Conservation (phyloP, 306 rosid genomes). For the Canavalia ensiformis region DNA sequence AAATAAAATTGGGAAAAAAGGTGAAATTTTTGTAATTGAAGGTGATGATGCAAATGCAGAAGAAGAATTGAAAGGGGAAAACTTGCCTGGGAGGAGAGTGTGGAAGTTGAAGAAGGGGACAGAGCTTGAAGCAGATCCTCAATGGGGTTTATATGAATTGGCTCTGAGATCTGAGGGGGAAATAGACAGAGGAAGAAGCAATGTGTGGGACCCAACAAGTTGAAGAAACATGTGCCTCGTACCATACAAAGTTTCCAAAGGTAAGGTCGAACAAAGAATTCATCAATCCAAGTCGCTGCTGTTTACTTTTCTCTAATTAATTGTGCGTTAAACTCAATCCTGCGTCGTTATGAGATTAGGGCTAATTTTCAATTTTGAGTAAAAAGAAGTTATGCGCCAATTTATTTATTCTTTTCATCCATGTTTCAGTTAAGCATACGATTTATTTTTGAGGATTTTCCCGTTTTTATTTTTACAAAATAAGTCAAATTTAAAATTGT, state of each 20-base stretch:
- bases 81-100: constrained; percentile 38
- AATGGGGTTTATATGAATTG: constrained; percentile 38
- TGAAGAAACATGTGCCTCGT: constrained; percentile 42
- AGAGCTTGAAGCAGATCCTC: constrained; percentile 38
- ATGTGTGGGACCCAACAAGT: constrained; percentile 43
- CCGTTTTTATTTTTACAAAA: neutral
- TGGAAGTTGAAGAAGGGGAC: neutral
- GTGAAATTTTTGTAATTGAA: constrained; percentile 29
- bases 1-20: constrained; percentile 7
- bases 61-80: constrained; percentile 9
- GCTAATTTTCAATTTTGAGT: neutral
- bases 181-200: constrained; percentile 26
- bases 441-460: neutral
- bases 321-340: neutral
- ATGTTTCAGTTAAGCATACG: neutral
- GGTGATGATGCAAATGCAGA: constrained; percentile 26
- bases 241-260: constrained; percentile 5
- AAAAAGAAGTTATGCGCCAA: neutral
- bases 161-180: constrained; percentile 45
- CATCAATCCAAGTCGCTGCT: neutral
- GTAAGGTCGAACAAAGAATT: neutral
- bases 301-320: neutral
- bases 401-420: neutral
- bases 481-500: neutral
- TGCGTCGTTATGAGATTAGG: neutral